Percentiles rank a stretch among this genome's conserved stretches.
phyloP scores from a whole-genome alignment of 2,329 filamentous ascomycete genomes.

The Botryotinia calthae region DNA sequence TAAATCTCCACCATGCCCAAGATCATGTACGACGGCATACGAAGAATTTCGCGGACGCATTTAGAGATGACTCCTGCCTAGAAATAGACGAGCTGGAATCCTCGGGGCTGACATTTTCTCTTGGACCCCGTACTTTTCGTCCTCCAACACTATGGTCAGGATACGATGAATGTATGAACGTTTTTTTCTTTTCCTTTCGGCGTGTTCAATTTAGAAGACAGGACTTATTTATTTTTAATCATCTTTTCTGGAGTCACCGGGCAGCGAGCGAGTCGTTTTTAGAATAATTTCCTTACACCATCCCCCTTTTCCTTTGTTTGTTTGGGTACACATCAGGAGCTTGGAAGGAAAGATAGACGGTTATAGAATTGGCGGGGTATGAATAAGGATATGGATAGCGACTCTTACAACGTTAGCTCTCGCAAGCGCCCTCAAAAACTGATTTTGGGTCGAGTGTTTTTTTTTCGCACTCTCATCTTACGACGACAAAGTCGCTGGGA shows the following conservation, averaged over 20 bases:
- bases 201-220: neutral
- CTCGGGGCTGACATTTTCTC: neutral
- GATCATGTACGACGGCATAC: constrained; percentile 21
- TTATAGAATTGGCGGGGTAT: neutral
- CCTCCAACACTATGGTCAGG: neutral
- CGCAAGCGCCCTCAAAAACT: constrained; percentile 7
- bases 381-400: constrained; percentile 4
- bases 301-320: neutral
- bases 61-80: neutral
- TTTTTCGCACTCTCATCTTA: neutral
- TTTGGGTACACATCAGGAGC: neutral
- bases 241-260: neutral
- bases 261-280: neutral
- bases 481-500: neutral
- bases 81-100: neutral
- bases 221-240: neutral
- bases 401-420: constrained; percentile 16
- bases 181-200: neutral
- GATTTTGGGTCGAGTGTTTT: neutral
- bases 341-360: neutral
- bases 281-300: neutral
- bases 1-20: constrained; percentile 8
- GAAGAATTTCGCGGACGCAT: neutral
- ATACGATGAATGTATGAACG: neutral
- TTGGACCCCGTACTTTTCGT: neutral